Evolutionary conservation across 257 asterid genomes (phyloP).

Genomic region (Petrea volubilis): DNA sequence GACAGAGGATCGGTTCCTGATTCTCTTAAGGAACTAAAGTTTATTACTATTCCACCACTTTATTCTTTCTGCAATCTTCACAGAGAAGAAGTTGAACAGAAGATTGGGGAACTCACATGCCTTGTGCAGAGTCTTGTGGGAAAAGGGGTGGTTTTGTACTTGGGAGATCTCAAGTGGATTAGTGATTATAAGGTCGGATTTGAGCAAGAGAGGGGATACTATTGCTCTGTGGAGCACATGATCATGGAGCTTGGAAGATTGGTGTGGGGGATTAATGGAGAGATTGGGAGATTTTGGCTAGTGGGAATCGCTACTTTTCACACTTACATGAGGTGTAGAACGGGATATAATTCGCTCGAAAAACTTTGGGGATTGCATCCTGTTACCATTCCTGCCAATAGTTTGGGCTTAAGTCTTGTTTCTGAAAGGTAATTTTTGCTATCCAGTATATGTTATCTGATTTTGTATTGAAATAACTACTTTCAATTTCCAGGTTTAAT

Average conservation of each 20-base stretch:
- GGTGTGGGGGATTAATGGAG: constrained; percentile 46
- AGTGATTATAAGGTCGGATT: constrained; percentile 51
- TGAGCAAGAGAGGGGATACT: constrained; percentile 40
- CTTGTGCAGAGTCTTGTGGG: constrained; percentile 49
- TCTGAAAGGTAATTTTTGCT: constrained; percentile 39
- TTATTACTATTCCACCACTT: constrained; percentile 56
- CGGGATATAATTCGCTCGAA: constrained; percentile 65
- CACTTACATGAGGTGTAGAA: constrained; percentile 68
- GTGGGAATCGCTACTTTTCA: constrained; percentile 80
- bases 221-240: constrained; percentile 81
- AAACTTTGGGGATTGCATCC: constrained; percentile 76
- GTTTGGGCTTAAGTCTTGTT: constrained; percentile 61
- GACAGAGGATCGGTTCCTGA: constrained; percentile 57
- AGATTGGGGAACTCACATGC: constrained; percentile 54
- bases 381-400: constrained; percentile 61
- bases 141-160: constrained; percentile 76
- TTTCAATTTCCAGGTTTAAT: no score
- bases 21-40: constrained; percentile 51
- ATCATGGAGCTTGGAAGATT: constrained; percentile 74
- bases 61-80: constrained; percentile 50
- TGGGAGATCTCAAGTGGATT: constrained; percentile 86
- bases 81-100: constrained; percentile 63
- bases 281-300: constrained; percentile 61
- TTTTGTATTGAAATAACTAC: no score
- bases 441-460: no score